phyloP scores from a whole-genome alignment of 331 rosid species.

The Acacia pycnantha region DNA sequence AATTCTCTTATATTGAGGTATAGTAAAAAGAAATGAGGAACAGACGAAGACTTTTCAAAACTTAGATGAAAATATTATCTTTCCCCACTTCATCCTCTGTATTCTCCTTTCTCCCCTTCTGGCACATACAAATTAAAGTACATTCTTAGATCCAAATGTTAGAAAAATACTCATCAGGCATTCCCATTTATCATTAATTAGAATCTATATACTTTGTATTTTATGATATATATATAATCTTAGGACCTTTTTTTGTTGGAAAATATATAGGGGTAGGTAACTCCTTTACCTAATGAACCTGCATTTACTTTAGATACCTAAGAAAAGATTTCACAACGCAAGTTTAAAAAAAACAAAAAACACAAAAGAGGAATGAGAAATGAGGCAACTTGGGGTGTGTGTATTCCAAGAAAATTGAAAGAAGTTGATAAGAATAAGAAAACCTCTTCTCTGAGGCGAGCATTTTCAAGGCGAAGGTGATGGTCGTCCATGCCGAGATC shows the following conservation, averaged over 20 bases:
- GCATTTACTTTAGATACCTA: background rate
- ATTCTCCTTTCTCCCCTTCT: background rate
- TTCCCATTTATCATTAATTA: background rate
- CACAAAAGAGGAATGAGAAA: background rate
- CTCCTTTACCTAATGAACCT: background rate
- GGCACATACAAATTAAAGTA: background rate
- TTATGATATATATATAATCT: no score
- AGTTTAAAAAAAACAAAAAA: background rate
- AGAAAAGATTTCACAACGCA: background rate
- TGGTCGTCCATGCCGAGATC: constrained; percentile 83
- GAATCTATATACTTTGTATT: no score
- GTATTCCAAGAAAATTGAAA: background rate
- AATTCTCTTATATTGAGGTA: background rate
- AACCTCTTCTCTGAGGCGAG: constrained; percentile 88
- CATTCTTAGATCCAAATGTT: no score
- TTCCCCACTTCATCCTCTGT: background rate
- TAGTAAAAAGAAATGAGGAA: background rate
- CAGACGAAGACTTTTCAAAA: background rate
- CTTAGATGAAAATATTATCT: background rate
- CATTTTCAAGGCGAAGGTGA: constrained; percentile 80
- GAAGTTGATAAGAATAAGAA: background rate
- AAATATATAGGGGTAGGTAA: background rate
- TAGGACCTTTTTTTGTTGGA: no score
- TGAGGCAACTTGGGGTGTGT: background rate
- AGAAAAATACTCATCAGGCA: background rate